Evolutionary conservation across 2,329 filamentous ascomycete genomes (phyloP), one percentile per base, ranked within the genome.

Genomic region (Cordyceps cateniannulata): DNA sequence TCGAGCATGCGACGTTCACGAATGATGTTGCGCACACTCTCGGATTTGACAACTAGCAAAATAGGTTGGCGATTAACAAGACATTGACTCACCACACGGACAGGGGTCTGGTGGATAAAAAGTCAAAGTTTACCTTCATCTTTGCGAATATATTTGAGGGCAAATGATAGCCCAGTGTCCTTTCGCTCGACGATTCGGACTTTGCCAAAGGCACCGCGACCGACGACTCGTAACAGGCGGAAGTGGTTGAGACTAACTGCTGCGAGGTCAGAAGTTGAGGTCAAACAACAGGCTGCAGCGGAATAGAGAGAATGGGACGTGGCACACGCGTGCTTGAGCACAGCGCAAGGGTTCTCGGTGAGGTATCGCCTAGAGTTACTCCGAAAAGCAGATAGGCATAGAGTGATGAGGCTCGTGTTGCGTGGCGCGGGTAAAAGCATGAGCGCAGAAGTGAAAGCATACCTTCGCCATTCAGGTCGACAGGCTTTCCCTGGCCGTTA

Each of bases 131-230:
- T 71, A 93, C 92, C 90, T 85, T 98, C 93, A 89, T 98, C 93
- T 84, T 97, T 98, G 67, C 93, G 87, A 66, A 98, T 98, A 75
- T 98, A 98, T 76, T 99, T 99, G 66, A 99, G 82, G 49, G 95
- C 95, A 75, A 99, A 99, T 3, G 93, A 93, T 69, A 98, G 78
- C 61, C 87, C 88, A 1, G 92, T 96, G 72, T 99, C 95, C 77
- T 98, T 98, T 67, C 93, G 86, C 81, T 99, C 95, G 71, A 99
- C 95, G 67, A 99, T 99, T 70, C 95, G 89, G 64, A 99, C 95
- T 77, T 99, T 99, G 70, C 95, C 95, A 79, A 99, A 99, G 61
- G 95, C 95, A 70, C 95, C 95, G 75, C 96, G 96, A 66, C 95
- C 95, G 67, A 99, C 95, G 65, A 99, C 95, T 71, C 95, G 88